Evolutionary conservation across 1,139 yeast species (phyloP), one percentile per base, ranked within the genome.

Genomic region (Taiozyma sp.): DNA sequence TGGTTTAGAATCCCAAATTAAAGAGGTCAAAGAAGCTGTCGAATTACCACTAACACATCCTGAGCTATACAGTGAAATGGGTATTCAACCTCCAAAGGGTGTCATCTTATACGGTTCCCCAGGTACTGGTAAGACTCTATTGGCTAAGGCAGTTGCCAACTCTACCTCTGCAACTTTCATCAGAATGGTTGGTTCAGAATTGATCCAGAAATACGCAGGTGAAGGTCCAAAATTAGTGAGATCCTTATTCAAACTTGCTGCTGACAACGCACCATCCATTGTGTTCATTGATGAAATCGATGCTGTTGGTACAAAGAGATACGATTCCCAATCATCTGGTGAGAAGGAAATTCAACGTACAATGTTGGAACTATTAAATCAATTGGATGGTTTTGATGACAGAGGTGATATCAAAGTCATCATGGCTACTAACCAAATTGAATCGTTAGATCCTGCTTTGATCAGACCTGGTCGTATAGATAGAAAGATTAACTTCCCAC

Each of bases 391-490:
- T 43, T 95, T 95, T 67, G 99, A 95, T 68, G 98, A 91, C 69
- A 80, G 98, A 65, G 98, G 98, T 49, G 99, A 93, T 66, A 96
- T 95, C 58, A 95, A 95, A 75, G 99, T 95, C 43, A 90, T 95
- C 57, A 93, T 95, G 99, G 99, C 99, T 22, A 95, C 99, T 19
- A 95, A 95, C 72, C 91, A 86, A 68, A 91, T 93, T 62, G 99
- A 93, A 70, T 80, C 90, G 29, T 78, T 95, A 63, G 99, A 95
- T 70, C 99, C 99, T 7, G 99, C 99, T 7, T 80, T 93, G 66
- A 90, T 95, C 62, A 85, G 99, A 72, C 99, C 99, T 0, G 99
- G 99, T 46, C 86, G 99, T 78, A 93, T 95, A 66, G 99, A 95
- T 70, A 82, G 99, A 66, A 95, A 95, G 76, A 95, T 95, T 64